Percentiles rank a stretch among this genome's conserved stretches.
phyloP scores from a whole-genome alignment of 441 rosid genomes.

The Adansonia grandidieri region DNA sequence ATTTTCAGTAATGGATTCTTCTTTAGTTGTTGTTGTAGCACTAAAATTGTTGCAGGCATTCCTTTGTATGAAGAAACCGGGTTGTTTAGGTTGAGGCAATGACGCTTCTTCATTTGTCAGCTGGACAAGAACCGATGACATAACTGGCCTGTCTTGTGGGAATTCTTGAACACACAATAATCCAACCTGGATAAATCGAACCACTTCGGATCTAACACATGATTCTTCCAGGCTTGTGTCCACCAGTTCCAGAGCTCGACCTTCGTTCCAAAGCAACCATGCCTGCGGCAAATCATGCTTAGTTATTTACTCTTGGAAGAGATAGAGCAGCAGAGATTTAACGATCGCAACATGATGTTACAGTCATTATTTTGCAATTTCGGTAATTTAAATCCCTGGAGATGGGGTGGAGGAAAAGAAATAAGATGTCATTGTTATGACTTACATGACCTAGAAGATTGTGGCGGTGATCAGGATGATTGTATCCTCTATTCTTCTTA shows the following conservation, averaged over 20 bases:
- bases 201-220: slow-evolving; percentile 19
- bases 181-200: slow-evolving; percentile 21
- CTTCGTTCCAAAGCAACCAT: slow-evolving; percentile 31
- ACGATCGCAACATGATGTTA: too few species aligned
- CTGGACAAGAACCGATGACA: slow-evolving; percentile 17
- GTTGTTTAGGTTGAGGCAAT: slow-evolving; percentile 21
- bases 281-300: not conserved
- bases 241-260: slow-evolving; percentile 21
- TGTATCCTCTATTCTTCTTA: slow-evolving; percentile 28
- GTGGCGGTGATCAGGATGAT: slow-evolving; percentile 32
- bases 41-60: slow-evolving; percentile 7
- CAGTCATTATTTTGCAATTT: too few species aligned
- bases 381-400: too few species aligned
- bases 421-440: too few species aligned
- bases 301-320: not conserved
- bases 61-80: slow-evolving; percentile 15
- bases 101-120: slow-evolving; percentile 23
- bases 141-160: slow-evolving; percentile 23
- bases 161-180: slow-evolving; percentile 29
- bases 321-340: not conserved
- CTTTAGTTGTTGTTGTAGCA: not conserved
- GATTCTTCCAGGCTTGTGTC: slow-evolving; percentile 26
- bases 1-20: not conserved
- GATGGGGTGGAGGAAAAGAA: not conserved
- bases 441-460: slow-evolving; percentile 44